Conservation (phyloP, 1,284 basidiomycete genomes). For the Puccinia polysora region DNA sequence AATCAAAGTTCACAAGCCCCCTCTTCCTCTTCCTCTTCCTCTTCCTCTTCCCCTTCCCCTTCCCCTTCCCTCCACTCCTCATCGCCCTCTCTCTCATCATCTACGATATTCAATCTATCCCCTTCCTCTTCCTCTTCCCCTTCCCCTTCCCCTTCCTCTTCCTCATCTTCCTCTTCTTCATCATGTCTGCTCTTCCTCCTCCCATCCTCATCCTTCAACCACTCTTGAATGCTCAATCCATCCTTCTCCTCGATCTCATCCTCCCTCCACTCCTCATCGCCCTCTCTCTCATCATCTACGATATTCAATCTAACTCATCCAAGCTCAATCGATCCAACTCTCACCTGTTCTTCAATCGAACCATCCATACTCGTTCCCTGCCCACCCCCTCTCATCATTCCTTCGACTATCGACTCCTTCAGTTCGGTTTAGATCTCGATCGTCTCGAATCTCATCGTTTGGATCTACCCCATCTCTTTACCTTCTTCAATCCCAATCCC, state of each 20-base stretch:
- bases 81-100: constrained; percentile 2
- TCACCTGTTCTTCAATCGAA: constrained; percentile 60
- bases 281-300: no score
- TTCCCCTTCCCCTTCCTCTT: no score
- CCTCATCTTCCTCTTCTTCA: no score
- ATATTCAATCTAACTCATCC: constrained; percentile 3
- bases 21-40: not conserved
- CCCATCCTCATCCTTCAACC: no score
- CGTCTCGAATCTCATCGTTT: constrained; percentile 59
- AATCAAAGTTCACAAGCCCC: not conserved
- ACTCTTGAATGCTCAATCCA: no score
- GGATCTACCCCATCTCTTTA: constrained; percentile 55
- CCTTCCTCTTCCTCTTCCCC: no score
- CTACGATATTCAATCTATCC: no score
- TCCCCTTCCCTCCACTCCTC: not conserved
- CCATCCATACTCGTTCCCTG: constrained; percentile 62
- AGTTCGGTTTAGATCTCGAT: constrained; percentile 62
- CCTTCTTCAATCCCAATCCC: constrained; percentile 11
- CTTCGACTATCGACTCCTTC: constrained; percentile 65
- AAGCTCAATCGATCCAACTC: constrained; percentile 1
- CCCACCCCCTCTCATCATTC: constrained; percentile 59
- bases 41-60: no score
- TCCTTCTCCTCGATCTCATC: no score
- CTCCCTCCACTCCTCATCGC: no score
- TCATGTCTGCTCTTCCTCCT: no score